phyloP scores from a whole-genome alignment of 2,329 filamentous ascomycete genomes.

The Paracoccidioides brasiliensis region DNA sequence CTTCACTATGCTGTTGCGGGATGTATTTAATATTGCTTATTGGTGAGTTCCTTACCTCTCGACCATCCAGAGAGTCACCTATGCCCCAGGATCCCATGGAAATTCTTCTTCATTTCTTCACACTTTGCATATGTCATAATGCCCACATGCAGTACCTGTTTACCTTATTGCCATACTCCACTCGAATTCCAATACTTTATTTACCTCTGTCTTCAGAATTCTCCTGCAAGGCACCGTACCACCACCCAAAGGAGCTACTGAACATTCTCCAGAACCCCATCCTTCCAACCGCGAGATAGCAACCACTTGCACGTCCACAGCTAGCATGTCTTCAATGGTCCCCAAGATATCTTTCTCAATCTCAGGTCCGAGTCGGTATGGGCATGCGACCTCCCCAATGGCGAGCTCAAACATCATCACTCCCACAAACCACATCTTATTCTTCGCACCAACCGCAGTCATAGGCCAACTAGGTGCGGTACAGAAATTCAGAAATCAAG shows the following conservation, averaged over 20 bases:
- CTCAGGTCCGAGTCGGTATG: too few relatives aligned
- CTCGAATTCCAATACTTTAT: background rate
- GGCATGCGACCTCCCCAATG: too few relatives aligned
- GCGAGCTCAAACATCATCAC: background rate
- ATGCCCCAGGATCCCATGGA: background rate
- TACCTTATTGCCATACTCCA: background rate
- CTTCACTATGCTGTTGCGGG: background rate
- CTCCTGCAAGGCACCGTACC: too few relatives aligned
- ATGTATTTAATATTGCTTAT: background rate
- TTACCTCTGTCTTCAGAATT: background rate
- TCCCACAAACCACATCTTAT: background rate
- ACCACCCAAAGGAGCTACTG: background rate
- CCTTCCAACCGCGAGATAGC: background rate
- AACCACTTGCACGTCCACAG: background rate
- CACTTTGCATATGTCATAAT: background rate
- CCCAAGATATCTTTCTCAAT: too few relatives aligned
- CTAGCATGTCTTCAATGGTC: too few relatives aligned
- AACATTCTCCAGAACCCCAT: background rate
- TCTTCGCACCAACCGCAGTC: background rate
- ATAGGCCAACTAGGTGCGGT: background rate
- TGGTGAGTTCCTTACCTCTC: background rate
- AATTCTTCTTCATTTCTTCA: background rate
- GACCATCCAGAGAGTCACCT: background rate
- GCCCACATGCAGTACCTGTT: background rate
- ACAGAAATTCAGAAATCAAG: background rate